phyloP scores from a whole-genome alignment of 208 protist genomes.

The Crithidia expoeki region DNA sequence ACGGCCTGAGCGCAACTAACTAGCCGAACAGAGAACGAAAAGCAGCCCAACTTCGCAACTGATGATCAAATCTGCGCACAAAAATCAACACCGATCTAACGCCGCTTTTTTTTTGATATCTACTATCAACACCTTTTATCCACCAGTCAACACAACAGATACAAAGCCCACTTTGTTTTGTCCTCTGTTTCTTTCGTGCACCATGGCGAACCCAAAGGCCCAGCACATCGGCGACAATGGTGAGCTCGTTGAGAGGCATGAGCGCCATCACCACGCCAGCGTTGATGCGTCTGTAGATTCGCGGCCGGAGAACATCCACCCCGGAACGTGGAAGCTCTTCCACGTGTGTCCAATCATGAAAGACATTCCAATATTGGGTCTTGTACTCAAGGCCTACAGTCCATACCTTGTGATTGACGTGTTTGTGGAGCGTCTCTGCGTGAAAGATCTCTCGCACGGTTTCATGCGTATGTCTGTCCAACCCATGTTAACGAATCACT shows the following conservation, averaged over 20 bases:
- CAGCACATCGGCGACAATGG: not conserved
- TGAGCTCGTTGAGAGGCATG: not conserved
- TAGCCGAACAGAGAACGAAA: no score
- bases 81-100: no score
- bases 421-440: conserved; percentile 23
- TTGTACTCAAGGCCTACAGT: conserved; percentile 26
- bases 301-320: conserved; percentile 22
- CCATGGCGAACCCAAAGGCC: not conserved
- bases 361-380: conserved; percentile 34
- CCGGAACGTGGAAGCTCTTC: conserved; percentile 25
- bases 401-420: conserved; percentile 20
- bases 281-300: conserved; percentile 9
- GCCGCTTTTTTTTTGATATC: no score
- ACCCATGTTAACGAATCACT: conserved; percentile 38
- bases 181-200: no score
- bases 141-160: no score
- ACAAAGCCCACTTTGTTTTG: no score
- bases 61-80: no score
- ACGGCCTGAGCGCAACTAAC: no score
- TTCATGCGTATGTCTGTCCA: conserved; percentile 32
- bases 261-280: not conserved
- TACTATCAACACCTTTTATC: no score
- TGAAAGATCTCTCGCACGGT: conserved; percentile 22
- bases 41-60: no score
- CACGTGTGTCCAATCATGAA: conserved; percentile 27